phyloP scores from a whole-genome alignment of 2,329 filamentous ascomycete genomes.

The Arthrobotrys conoides region DNA sequence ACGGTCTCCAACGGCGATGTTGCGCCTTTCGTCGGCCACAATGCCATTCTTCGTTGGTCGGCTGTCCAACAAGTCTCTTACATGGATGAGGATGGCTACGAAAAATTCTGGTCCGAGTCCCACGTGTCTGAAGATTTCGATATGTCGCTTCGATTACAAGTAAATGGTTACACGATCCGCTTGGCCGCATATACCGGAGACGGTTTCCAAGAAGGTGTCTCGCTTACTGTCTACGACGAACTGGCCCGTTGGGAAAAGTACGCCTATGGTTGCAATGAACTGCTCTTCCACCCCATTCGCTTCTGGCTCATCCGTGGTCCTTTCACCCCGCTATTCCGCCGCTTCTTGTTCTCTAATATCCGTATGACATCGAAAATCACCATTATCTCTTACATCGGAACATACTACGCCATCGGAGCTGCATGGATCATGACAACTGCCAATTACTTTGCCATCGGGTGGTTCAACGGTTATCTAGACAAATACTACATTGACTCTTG shows the following conservation, averaged over 20 bases:
- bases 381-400: constrained; percentile 82
- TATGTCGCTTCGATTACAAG: constrained; percentile 83
- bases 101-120: constrained; percentile 85
- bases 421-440: constrained; percentile 80
- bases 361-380: constrained; percentile 82
- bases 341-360: constrained; percentile 80
- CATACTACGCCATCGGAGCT: constrained; percentile 83
- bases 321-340: constrained; percentile 83
- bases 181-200: constrained; percentile 80
- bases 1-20: constrained; percentile 83
- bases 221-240: constrained; percentile 86
- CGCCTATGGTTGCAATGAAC: constrained; percentile 85
- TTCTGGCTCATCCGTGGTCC: constrained; percentile 81
- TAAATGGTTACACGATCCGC: constrained; percentile 79
- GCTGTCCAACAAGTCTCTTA: constrained; percentile 82
- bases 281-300: constrained; percentile 82
- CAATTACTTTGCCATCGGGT: constrained; percentile 83
- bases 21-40: constrained; percentile 85
- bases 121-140: constrained; percentile 87
- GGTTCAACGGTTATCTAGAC: constrained; percentile 82
- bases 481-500: constrained; percentile 85
- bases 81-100: constrained; percentile 77
- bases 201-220: constrained; percentile 87
- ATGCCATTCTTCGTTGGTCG: constrained; percentile 81
- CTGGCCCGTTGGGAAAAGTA: constrained; percentile 89